Evolutionary conservation across 768 basidiomycete genomes (phyloP).

Genomic region (Mycena haematopus): DNA sequence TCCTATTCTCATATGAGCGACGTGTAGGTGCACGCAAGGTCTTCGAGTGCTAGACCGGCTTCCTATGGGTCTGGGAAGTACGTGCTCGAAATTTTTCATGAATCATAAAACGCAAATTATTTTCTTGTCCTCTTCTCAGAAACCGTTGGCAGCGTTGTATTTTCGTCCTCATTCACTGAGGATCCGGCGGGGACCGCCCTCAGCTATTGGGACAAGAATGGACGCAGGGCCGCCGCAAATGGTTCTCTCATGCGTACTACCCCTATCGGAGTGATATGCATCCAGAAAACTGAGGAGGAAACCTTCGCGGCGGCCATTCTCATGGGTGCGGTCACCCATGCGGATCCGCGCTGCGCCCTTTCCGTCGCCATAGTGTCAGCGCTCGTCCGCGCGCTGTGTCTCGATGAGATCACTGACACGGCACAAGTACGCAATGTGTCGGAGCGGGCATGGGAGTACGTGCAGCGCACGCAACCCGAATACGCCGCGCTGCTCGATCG

Average conservation of each 20-base stretch:
- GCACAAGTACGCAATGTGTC: conserved; percentile 24
- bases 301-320: conserved; percentile 30
- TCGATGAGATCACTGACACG: conserved; percentile 18
- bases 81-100: neutral
- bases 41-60: conserved; percentile 31
- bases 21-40: conserved; percentile 29
- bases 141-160: conserved; percentile 32
- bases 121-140: conserved; percentile 11
- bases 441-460: conserved; percentile 31
- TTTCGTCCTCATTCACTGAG: conserved; percentile 15
- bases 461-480: conserved; percentile 4
- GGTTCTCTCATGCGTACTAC: conserved; percentile 35
- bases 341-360: conserved; percentile 32
- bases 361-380: conserved; percentile 33
- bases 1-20: neutral
- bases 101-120: neutral
- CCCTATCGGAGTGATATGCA: conserved; percentile 32
- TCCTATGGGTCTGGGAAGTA: conserved; percentile 34
- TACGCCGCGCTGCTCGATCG: conserved; percentile 25
- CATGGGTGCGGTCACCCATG: conserved; percentile 33
- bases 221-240: conserved; percentile 27
- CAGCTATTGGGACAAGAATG: conserved; percentile 27
- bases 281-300: conserved; percentile 28
- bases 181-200: conserved; percentile 28
- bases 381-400: conserved; percentile 30